These are phyloP conservation scores for Exophiala sp. DNA, from an alignment of 2,329 filamentous ascomycete genomes.

Conservation along the genomic window DNA sequence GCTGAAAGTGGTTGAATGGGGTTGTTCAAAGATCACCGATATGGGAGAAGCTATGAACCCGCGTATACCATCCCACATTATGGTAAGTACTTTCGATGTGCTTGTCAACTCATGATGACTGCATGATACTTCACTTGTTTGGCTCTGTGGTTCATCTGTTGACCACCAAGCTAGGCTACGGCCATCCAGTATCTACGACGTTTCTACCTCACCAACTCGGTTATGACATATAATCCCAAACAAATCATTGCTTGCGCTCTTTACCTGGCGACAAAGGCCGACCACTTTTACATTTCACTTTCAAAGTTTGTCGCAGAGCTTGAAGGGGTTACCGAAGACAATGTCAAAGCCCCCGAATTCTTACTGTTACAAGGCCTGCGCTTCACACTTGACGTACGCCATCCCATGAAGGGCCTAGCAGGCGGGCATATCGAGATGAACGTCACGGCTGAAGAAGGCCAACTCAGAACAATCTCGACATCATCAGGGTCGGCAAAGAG, in stretches of 20 bases:
- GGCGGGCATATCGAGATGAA: constrained; percentile 79
- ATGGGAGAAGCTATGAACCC: constrained; percentile 58
- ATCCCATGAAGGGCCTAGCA: constrained; percentile 84
- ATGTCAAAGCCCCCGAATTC: constrained; percentile 88
- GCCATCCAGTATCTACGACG: constrained; percentile 86
- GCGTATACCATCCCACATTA: constrained; percentile 52
- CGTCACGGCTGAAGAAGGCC: constrained; percentile 56
- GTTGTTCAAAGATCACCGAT: constrained; percentile 60
- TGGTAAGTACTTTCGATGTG: constrained; percentile 21
- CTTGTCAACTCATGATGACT: neutral
- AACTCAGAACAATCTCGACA: constrained; percentile 28
- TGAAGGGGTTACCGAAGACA: constrained; percentile 68
- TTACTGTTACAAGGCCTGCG: constrained; percentile 85
- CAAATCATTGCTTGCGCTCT: constrained; percentile 85
- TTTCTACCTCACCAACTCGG: constrained; percentile 92
- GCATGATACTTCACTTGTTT: neutral
- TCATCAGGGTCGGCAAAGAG: constrained; percentile 35
- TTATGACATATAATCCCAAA: constrained; percentile 93
- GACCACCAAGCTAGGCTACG: constrained; percentile 55
- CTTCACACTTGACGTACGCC: constrained; percentile 89
- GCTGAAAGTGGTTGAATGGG: constrained; percentile 74
- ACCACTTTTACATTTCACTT: constrained; percentile 72
- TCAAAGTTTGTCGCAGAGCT: constrained; percentile 66
- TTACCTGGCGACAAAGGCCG: constrained; percentile 90
- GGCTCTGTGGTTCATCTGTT: neutral